Evolutionary conservation across 2,329 filamentous ascomycete species (phyloP).

Genomic region (Colletotrichum navitas): DNA sequence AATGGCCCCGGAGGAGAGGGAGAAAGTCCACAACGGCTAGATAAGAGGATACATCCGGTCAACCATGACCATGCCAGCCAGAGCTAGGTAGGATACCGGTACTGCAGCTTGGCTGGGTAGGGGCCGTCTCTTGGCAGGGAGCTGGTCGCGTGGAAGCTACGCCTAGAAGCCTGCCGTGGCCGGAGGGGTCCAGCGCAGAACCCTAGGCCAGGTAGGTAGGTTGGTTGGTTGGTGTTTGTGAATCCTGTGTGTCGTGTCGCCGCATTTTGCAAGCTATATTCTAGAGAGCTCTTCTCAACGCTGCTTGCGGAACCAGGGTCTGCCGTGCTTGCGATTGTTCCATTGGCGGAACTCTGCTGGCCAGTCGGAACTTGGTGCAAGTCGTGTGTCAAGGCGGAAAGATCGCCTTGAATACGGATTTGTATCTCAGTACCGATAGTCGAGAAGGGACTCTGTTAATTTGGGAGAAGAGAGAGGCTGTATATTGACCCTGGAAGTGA

Average conservation of each 20-base stretch:
- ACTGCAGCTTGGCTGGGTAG: not conserved
- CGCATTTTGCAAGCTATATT: not conserved
- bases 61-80: too few species aligned
- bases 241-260: not conserved
- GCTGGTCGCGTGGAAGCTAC: slow-evolving; percentile 25
- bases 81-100: slow-evolving; percentile 13
- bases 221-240: not conserved
- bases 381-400: not conserved
- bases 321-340: not conserved
- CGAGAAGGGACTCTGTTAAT: not conserved
- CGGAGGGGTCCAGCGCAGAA: not conserved
- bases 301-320: not conserved
- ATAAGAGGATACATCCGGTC: not conserved
- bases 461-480: not conserved
- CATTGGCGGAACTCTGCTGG: not conserved
- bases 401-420: too few species aligned
- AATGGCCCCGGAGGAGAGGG: not conserved
- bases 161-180: slow-evolving; percentile 30
- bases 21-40: slow-evolving; percentile 31
- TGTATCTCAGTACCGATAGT: too few species aligned
- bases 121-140: slow-evolving; percentile 11
- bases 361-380: not conserved
- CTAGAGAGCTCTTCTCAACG: not conserved
- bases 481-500: not conserved
- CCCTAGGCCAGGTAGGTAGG: not conserved